Evolutionary conservation across 495 filamentous ascomycete species (phyloP).

Genomic region (Pyrenopolyporus hunteri): DNA sequence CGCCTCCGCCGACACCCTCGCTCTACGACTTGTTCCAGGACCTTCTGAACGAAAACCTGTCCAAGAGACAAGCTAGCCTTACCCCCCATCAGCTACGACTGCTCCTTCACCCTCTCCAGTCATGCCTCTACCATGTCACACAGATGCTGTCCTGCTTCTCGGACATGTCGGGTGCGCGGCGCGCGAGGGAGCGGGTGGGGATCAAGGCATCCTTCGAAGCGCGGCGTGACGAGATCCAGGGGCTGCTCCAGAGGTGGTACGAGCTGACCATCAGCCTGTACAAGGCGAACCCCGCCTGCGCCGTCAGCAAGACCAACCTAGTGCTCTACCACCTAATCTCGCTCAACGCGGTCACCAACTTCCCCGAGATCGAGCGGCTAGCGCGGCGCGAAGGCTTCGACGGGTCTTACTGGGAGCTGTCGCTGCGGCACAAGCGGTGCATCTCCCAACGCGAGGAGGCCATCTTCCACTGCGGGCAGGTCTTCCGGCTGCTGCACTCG

Average conservation of each 20-base stretch:
- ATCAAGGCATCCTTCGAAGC: conserved; percentile 58
- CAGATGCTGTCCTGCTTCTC: conserved; percentile 56
- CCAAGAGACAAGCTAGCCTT: conserved; percentile 41
- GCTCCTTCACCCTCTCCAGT: conserved; percentile 60
- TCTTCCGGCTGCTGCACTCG: conserved; percentile 55
- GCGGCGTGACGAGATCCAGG: conserved; percentile 61
- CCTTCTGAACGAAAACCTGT: conserved; percentile 54
- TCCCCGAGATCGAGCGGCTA: conserved; percentile 63
- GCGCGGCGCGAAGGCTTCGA: conserved; percentile 60
- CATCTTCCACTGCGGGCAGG: conserved; percentile 66
- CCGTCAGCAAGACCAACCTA: conserved; percentile 58
- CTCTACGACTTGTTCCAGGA: conserved; percentile 64
- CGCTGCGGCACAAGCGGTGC: conserved; percentile 56
- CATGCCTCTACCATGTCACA: conserved; percentile 54
- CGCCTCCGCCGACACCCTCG: conserved; percentile 53
- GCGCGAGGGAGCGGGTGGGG: conserved; percentile 43
- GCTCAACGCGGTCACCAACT: conserved; percentile 64
- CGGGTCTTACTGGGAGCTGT: conserved; percentile 54
- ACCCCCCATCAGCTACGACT: conserved; percentile 57
- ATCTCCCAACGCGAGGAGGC: conserved; percentile 61
- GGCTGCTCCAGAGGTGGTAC: conserved; percentile 64
- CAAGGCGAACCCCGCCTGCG: conserved; percentile 45
- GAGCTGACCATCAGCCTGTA: conserved; percentile 51
- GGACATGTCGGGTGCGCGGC: conserved; percentile 42
- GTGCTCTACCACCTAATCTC: conserved; percentile 68